phyloP scores from a whole-genome alignment of 345 rosid species.

The Erodium maritimum region DNA sequence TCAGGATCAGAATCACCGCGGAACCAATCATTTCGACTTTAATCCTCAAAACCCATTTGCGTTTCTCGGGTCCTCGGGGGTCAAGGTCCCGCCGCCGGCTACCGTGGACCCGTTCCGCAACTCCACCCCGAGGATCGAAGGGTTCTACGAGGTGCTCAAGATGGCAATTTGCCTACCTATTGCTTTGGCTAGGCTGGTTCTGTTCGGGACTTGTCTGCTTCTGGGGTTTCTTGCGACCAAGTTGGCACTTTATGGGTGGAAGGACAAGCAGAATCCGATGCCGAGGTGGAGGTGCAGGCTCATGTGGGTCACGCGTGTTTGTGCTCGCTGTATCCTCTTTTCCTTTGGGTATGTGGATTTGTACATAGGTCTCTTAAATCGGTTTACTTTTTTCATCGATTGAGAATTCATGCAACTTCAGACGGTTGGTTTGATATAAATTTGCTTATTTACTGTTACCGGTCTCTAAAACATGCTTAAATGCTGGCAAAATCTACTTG shows the following conservation, averaged over 20 bases:
- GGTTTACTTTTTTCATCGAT: too few relatives aligned
- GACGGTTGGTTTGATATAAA: too few relatives aligned
- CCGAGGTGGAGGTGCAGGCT: slow-evolving; percentile 71
- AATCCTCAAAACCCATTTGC: slow-evolving; percentile 35
- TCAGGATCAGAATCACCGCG: slow-evolving; percentile 11
- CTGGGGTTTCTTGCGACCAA: slow-evolving; percentile 67
- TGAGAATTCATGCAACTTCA: too few relatives aligned
- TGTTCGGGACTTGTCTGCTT: slow-evolving; percentile 51
- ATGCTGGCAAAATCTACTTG: too few relatives aligned
- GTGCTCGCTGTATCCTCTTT: slow-evolving; percentile 68
- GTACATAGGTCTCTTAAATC: too few relatives aligned
- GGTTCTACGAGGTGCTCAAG: slow-evolving; percentile 68
- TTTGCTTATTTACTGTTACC: too few relatives aligned
- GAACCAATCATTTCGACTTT: neutral
- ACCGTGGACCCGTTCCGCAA: slow-evolving; percentile 75
- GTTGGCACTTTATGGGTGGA: slow-evolving; percentile 71
- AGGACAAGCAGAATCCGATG: slow-evolving; percentile 76
- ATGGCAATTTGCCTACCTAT: slow-evolving; percentile 58
- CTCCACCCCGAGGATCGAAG: slow-evolving; percentile 37
- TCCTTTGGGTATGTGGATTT: slow-evolving; percentile 61
- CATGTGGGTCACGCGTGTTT: slow-evolving; percentile 87
- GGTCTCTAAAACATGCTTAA: too few relatives aligned
- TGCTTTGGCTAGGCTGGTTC: slow-evolving; percentile 42
- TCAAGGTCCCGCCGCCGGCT: slow-evolving; percentile 33
- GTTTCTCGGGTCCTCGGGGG: slow-evolving; percentile 42